Evolutionary conservation across 2,329 filamentous ascomycete genomes (phyloP).

Genomic region (Diplodia sapinea): DNA sequence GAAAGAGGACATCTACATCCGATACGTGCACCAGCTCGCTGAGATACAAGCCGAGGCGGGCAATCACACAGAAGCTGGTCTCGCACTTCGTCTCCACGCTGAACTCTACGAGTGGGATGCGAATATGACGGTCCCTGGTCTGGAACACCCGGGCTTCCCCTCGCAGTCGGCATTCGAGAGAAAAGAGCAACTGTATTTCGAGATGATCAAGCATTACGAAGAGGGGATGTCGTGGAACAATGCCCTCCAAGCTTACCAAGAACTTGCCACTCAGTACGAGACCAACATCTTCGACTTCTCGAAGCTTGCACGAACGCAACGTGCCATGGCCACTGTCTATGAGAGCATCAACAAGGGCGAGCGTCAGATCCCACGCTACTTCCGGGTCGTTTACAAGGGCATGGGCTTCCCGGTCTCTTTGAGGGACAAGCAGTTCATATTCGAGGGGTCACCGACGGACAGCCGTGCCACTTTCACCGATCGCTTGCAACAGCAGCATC

Average conservation of each 20-base stretch:
- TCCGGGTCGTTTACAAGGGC: slow-evolving; percentile 87
- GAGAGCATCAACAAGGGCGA: slow-evolving; percentile 86
- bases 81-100: slow-evolving; percentile 87
- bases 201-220: slow-evolving; percentile 94
- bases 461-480: slow-evolving; percentile 83
- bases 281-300: slow-evolving; percentile 86
- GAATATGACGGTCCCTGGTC: slow-evolving; percentile 65
- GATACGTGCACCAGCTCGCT: slow-evolving; percentile 92
- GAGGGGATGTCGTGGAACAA: slow-evolving; percentile 94
- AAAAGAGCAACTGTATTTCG: slow-evolving; percentile 89
- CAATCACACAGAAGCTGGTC: slow-evolving; percentile 84
- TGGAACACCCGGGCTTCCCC: slow-evolving; percentile 77
- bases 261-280: slow-evolving; percentile 91
- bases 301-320: slow-evolving; percentile 86
- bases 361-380: slow-evolving; percentile 80
- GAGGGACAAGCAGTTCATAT: slow-evolving; percentile 90
- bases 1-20: slow-evolving; percentile 94
- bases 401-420: slow-evolving; percentile 82
- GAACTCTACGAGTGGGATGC: slow-evolving; percentile 94
- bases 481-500: slow-evolving; percentile 89
- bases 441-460: slow-evolving; percentile 80
- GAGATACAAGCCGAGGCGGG: slow-evolving; percentile 74
- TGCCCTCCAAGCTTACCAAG: slow-evolving; percentile 84
- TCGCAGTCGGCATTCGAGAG: slow-evolving; percentile 88
- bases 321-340: slow-evolving; percentile 90